These are phyloP conservation scores for Colletotrichum aenigma DNA, from an alignment of 2,329 filamentous ascomycete species.

Conservation along the genomic window DNA sequence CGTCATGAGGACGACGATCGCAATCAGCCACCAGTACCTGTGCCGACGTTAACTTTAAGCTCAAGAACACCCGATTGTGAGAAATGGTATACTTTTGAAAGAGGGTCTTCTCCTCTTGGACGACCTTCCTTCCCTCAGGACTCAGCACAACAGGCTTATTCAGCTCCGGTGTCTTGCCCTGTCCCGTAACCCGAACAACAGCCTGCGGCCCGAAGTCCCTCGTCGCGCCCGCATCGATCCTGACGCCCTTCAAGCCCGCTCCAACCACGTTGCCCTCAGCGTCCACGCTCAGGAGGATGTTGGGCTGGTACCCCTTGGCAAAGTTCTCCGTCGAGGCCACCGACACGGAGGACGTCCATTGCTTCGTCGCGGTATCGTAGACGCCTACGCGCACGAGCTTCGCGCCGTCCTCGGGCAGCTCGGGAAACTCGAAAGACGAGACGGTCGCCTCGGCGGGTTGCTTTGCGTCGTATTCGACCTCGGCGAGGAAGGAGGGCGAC, in stretches of 20 bases:
- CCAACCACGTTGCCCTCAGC: slow-evolving; percentile 49
- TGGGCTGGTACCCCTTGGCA: slow-evolving; percentile 63
- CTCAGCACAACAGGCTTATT: slow-evolving; percentile 68
- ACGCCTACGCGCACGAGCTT: slow-evolving; percentile 62
- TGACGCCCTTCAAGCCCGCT: slow-evolving; percentile 57
- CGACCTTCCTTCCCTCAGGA: slow-evolving; percentile 63
- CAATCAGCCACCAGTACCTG: slow-evolving; percentile 72
- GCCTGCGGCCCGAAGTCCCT: slow-evolving; percentile 69
- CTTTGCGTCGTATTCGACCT: slow-evolving; percentile 59
- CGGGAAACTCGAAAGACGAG: slow-evolving; percentile 60
- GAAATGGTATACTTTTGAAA: slow-evolving; percentile 64
- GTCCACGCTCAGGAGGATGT: slow-evolving; percentile 58
- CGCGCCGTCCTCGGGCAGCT: slow-evolving; percentile 45
- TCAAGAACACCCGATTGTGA: neutral
- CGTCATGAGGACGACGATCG: slow-evolving; percentile 56
- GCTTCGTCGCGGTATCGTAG: slow-evolving; percentile 50
- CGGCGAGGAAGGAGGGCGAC: slow-evolving; percentile 53
- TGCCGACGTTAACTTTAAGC: slow-evolving; percentile 33
- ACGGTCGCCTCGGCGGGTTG: slow-evolving; percentile 49
- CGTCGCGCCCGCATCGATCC: slow-evolving; percentile 67
- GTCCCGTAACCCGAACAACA: slow-evolving; percentile 48
- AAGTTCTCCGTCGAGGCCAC: slow-evolving; percentile 63
- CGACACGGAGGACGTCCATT: slow-evolving; percentile 61
- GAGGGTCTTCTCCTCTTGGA: slow-evolving; percentile 65
- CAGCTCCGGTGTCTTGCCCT: slow-evolving; percentile 61